These are phyloP conservation scores for Fusarium incarnatum DNA, from an alignment of 2,329 filamentous ascomycete species.

Conservation along the genomic window DNA sequence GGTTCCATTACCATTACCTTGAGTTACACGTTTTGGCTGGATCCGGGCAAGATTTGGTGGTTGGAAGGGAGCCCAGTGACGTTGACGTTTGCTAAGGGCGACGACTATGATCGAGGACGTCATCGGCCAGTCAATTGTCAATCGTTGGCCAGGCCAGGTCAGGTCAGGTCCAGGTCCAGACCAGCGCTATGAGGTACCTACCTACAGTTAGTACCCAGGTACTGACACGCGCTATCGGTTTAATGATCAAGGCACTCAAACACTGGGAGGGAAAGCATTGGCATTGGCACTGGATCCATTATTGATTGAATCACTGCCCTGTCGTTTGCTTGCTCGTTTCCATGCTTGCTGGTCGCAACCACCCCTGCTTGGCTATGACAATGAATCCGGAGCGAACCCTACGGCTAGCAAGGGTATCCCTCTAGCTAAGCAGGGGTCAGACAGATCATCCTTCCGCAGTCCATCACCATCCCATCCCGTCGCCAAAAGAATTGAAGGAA, in stretches of 20 bases:
- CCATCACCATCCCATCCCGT: not conserved
- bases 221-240: slow-evolving; percentile 19
- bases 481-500: slow-evolving; percentile 5
- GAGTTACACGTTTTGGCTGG: slow-evolving; percentile 35
- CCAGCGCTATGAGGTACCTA: slow-evolving; percentile 13
- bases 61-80: slow-evolving; percentile 46
- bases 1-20: slow-evolving; percentile 18
- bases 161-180: not conserved
- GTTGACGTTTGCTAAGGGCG: slow-evolving; percentile 53
- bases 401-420: slow-evolving; percentile 29
- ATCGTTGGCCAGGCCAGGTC: slow-evolving; percentile 23
- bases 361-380: slow-evolving; percentile 23
- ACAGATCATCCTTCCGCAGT: slow-evolving; percentile 23
- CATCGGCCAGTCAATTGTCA: slow-evolving; percentile 43
- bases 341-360: slow-evolving; percentile 2
- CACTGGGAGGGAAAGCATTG: slow-evolving; percentile 1
- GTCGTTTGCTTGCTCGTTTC: slow-evolving; percentile 1
- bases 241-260: slow-evolving; percentile 15
- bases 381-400: slow-evolving; percentile 30
- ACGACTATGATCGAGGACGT: slow-evolving; percentile 49
- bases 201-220: not conserved
- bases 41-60: slow-evolving; percentile 36
- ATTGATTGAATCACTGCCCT: slow-evolving; percentile 26
- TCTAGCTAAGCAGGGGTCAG: slow-evolving; percentile 25
- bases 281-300: slow-evolving; percentile 5